phyloP scores from a whole-genome alignment of 306 rosid genomes.

The Senna siamea region DNA sequence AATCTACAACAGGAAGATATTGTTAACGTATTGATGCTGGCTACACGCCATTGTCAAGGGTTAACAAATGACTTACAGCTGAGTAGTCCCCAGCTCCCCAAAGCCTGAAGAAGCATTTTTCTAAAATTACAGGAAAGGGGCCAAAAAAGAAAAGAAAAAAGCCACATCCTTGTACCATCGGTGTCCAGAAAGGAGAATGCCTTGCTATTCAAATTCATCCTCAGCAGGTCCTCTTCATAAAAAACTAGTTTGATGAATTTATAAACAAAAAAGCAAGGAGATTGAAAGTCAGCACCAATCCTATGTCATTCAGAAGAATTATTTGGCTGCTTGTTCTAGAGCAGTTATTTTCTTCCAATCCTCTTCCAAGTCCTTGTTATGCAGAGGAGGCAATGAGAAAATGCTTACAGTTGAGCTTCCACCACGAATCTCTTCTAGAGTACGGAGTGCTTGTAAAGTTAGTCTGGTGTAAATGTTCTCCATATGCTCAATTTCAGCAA shows the following conservation, averaged over 20 bases:
- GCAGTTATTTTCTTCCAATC: slow-evolving; percentile 41
- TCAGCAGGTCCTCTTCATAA: neutral
- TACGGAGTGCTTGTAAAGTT: slow-evolving; percentile 67
- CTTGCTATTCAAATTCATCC: neutral
- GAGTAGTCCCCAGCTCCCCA: neutral
- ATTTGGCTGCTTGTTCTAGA: slow-evolving; percentile 48
- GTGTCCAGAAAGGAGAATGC: neutral
- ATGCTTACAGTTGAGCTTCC: slow-evolving; percentile 77
- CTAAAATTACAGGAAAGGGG: neutral
- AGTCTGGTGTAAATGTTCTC: slow-evolving; percentile 68
- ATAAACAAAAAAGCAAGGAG: neutral
- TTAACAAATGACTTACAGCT: neutral
- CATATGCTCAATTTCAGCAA: slow-evolving; percentile 68
- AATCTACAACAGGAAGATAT: neutral
- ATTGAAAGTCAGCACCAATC: neutral
- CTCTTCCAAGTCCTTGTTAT: slow-evolving; percentile 47
- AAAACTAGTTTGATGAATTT: neutral
- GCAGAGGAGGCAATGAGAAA: slow-evolving; percentile 75
- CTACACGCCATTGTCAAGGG: neutral
- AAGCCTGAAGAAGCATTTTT: neutral
- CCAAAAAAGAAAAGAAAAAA: neutral
- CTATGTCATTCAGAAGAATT: neutral
- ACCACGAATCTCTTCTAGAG: slow-evolving; percentile 69
- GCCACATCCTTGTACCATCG: neutral
- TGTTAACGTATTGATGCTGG: neutral